Evolutionary conservation across 75 land plant species (phyloP).

Genomic region (Pinus albicaulis): DNA sequence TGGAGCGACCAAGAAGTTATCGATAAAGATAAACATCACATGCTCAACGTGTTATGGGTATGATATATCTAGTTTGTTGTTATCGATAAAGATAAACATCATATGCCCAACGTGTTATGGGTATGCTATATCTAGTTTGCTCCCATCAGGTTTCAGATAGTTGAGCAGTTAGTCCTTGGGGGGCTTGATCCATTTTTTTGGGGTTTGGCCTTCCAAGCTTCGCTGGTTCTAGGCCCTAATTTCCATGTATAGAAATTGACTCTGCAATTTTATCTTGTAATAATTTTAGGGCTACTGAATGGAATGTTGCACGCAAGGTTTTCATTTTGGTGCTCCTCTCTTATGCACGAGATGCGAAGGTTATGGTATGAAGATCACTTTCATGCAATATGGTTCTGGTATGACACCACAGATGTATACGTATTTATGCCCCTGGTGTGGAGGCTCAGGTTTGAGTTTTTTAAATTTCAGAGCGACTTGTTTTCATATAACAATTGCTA

Average conservation of each 20-base stretch:
- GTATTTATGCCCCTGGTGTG: conserved; percentile 72
- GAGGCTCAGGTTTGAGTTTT: conserved; percentile 51
- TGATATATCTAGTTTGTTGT: conserved; percentile 1
- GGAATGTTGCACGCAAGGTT: conserved; percentile 62
- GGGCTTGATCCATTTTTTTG: no score
- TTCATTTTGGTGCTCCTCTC: conserved; percentile 65
- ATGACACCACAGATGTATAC: conserved; percentile 86
- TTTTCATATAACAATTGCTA: background rate
- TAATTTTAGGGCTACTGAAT: no score
- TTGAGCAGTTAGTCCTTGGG: no score
- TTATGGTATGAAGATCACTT: conserved; percentile 58
- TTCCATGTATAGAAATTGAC: no score
- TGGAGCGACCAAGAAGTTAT: conserved; percentile 74
- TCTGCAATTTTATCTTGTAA: no score
- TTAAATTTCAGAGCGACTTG: background rate
- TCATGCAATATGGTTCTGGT: conserved; percentile 71
- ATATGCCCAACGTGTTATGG: no score
- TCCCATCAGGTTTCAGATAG: no score
- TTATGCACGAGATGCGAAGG: conserved; percentile 79
- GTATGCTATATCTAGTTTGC: no score
- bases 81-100: no score
- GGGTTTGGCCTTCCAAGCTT: no score
- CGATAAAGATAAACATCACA: conserved; percentile 61
- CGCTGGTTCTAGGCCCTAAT: no score
- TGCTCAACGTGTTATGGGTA: conserved; percentile 88